These are phyloP conservation scores for Erysimum cheiranthoides DNA, from an alignment of 345 rosid genomes.

Conservation along the genomic window DNA sequence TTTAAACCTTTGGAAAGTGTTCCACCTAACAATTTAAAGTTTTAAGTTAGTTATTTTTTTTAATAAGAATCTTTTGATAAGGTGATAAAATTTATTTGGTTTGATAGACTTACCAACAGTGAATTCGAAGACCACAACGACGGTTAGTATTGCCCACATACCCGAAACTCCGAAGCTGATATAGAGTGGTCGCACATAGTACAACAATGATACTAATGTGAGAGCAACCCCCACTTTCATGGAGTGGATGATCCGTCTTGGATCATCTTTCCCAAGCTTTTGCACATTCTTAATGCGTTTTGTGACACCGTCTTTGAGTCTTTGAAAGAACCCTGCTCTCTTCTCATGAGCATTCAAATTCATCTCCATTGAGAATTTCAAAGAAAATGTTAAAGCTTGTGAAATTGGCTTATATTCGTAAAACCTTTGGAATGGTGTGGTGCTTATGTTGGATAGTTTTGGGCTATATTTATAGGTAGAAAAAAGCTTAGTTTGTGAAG, in stretches of 20 bases:
- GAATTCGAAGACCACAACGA: constrained; percentile 75
- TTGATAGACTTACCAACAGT: constrained; percentile 65
- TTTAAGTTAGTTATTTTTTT: neutral
- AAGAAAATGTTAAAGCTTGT: constrained; percentile 13
- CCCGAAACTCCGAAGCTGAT: constrained; percentile 70
- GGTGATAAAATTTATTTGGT: neutral
- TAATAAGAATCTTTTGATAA: neutral
- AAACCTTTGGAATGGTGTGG: constrained; percentile 15
- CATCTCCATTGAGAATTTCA: constrained; percentile 47
- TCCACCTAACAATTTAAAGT: constrained; percentile 57
- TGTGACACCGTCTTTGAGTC: constrained; percentile 45
- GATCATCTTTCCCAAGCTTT: constrained; percentile 66
- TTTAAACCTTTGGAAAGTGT: constrained; percentile 71
- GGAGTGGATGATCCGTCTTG: constrained; percentile 76
- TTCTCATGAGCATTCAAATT: constrained; percentile 47
- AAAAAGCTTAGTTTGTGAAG: constrained; percentile 36
- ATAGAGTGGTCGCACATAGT: constrained; percentile 71
- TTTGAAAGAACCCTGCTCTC: constrained; percentile 32
- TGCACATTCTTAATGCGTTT: constrained; percentile 42
- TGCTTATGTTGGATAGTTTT: constrained; percentile 37
- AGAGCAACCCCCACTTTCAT: constrained; percentile 83
- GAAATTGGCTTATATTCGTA: constrained; percentile 21
- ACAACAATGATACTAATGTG: constrained; percentile 71
- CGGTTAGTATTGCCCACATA: constrained; percentile 93
- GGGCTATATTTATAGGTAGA: constrained; percentile 58